Evolutionary conservation across 768 basidiomycete species (phyloP), one percentile per base, ranked within the genome.

Genomic region (Coprinellus aureogranulatus): DNA sequence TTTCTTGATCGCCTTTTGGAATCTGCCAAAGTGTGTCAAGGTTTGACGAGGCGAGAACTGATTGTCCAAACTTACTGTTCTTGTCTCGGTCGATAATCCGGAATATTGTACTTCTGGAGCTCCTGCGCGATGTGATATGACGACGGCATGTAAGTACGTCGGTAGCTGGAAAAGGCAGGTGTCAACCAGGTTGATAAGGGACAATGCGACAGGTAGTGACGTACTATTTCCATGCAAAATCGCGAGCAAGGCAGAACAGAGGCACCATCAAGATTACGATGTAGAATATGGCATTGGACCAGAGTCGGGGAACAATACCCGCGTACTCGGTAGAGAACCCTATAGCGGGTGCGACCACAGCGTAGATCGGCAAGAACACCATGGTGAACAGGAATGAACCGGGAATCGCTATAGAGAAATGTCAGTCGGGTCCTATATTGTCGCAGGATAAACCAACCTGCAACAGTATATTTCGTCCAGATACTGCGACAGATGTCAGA

Each of bases 391-490:
- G 70, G 68, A 98, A 97, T 2, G 97, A 98, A 20, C 97, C 97
- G 2, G 96, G 97, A 51, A 99, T 99, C 11, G 97, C 96, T 87
- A 66, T 25, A 56, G 46, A 42, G 41, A 11, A 45, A 3, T 25
- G 18, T 30, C 26, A 30, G 47, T 10, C 11, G 47, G 51, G 2
- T 34, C 30, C 26, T 40, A 54, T 34, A 31, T 49, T 54, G 4
- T 16, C 23, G 53, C 22, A 54, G 12, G 16, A 26, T 22, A 20
- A 25, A 69, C 80, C 56, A 65, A 89, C 89, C 89, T 40, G 92
- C 93, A 48, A 98, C 91, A 12, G 96, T 98, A 67, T 98, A 99
- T 69, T 98, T 98, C 0, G 97, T 99, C 97, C 97, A 99, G n/a
- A 99, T 73, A 65, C 96, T 99, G 58, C 8, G 52, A 55, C 16